Base-by-base conservation (phyloP, 306 rosid species). In the Acmispon strigosus region DNA sequence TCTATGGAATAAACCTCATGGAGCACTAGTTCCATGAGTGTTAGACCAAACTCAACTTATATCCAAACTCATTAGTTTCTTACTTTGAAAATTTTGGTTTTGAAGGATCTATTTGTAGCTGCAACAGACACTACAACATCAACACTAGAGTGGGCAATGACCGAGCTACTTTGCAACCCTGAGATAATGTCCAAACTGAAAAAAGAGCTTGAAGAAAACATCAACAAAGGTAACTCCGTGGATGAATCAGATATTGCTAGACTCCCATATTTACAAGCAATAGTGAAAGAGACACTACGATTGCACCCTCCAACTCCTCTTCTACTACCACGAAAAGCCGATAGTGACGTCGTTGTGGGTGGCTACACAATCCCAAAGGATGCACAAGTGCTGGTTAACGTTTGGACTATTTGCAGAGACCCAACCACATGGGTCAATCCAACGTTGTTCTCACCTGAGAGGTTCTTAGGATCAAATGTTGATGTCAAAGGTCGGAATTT, bases 101-200 rank as follows among this genome's bases (percentile, higher is more conserved):
- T 42, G 36, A 2, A 73, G 78, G 78, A 62, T 59, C 37, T 66
- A 57, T 75, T 66, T 41, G 57, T 76, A 11, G 80, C 80, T 0
- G 80, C 74, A 59, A 59, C 75, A 0, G 80, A 76, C 14, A 68
- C 80, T 11, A 76, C 80, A 5, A 7, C 52, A 16, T 76, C 64
- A 3, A 76, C 64, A 0, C 9, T 68, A 10, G 80, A 76, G 50
- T 68, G 80, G 80, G 69, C 75, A 12, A 76, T 76, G 80, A 58
- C 55, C 1, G 80, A 76, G 18, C 27, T 76, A 50, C 4, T 68
- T 2, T 16, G 62, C 19, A 56, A 47, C 60, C 61, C 69, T 34
- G 34, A 75, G 2, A 10, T 13, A 0, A 76, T 67, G 69, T 5
- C 7, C 41, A 67, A 76, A 53, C 63, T 49, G 1, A 76, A 68